Percentiles rank a stretch among this genome's conserved stretches.
Evolutionary conservation across 2,329 filamentous ascomycete species (phyloP).

Genomic region (Didymella arachidicola): DNA sequence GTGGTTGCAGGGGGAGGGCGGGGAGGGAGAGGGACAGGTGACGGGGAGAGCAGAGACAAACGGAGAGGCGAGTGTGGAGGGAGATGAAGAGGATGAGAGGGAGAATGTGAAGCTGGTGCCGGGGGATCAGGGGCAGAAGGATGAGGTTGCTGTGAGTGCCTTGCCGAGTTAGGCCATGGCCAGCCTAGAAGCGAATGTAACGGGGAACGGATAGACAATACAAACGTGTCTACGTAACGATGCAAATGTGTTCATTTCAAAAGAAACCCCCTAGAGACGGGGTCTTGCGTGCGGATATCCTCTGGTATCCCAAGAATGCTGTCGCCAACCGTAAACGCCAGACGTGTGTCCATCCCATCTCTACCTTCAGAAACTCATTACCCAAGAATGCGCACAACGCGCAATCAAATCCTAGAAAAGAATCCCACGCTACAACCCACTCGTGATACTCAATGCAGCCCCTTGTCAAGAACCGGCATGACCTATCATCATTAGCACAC

Average conservation of each 20-base stretch:
- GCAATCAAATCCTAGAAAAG: neutral
- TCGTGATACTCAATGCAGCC: conserved; percentile 22
- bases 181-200: neutral
- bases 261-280: neutral
- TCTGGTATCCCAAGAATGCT: conserved; percentile 18
- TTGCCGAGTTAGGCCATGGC: conserved; percentile 22
- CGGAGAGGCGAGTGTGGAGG: neutral
- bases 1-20: conserved; percentile 46
- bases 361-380: conserved; percentile 1
- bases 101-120: neutral
- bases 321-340: conserved; percentile 6
- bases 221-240: neutral
- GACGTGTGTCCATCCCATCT: neutral
- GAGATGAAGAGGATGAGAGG: neutral
- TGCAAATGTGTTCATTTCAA: neutral
- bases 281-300: neutral
- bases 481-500: conserved; percentile 25
- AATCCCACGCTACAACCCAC: neutral
- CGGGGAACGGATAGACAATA: neutral
- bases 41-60: neutral
- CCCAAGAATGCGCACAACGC: conserved; percentile 1
- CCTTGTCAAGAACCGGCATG: conserved; percentile 44
- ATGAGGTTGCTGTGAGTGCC: conserved; percentile 20
- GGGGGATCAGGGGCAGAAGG: conserved; percentile 17
- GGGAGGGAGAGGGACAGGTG: conserved; percentile 13